A percentile compares a stretch with the other conserved stretches of the same genome.
Conservation (phyloP, 495 filamentous ascomycete genomes). For the Aspergillus avenaceus region DNA sequence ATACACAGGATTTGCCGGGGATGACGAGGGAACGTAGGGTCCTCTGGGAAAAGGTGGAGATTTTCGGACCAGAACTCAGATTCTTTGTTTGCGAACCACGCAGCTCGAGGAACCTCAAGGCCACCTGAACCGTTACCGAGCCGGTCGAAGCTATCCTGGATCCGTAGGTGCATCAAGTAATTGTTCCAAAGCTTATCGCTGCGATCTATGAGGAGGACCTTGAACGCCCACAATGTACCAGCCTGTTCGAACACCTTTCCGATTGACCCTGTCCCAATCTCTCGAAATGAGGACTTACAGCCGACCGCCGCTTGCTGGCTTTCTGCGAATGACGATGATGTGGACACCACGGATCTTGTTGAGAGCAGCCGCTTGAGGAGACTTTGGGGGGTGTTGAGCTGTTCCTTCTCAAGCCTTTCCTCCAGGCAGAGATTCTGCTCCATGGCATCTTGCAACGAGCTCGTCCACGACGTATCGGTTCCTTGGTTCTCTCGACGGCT, state of each 20-base stretch:
- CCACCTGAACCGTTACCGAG: neutral
- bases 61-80: conserved; percentile 6
- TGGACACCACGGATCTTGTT: neutral
- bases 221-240: neutral
- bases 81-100: conserved; percentile 5
- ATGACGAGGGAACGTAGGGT: neutral
- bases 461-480: no score
- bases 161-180: neutral
- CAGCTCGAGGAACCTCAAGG: conserved; percentile 1
- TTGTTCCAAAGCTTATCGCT: conserved; percentile 1
- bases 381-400: neutral
- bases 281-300: neutral
- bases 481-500: no score
- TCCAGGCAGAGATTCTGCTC: neutral
- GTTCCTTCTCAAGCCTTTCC: neutral
- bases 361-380: neutral
- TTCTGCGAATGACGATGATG: neutral
- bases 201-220: neutral
- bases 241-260: conserved; percentile 1
- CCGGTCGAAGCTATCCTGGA: neutral
- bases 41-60: conserved; percentile 4
- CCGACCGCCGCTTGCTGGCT: neutral
- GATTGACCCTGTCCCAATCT: neutral
- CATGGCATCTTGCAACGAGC: neutral
- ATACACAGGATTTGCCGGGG: conserved; percentile 4